phyloP scores from a whole-genome alignment of 768 basidiomycete genomes.

The Russula brevipes region DNA sequence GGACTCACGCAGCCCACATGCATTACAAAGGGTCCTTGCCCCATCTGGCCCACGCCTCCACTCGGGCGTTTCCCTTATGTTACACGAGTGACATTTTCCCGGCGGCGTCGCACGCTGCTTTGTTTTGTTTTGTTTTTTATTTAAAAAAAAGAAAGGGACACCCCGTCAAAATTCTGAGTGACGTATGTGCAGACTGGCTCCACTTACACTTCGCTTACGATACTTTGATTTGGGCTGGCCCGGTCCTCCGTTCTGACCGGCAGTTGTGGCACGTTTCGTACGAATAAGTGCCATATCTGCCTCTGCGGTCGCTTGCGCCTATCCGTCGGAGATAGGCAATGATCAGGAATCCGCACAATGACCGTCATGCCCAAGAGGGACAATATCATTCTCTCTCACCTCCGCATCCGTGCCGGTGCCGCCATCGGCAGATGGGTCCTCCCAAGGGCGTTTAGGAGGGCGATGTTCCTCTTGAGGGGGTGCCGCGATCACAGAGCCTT shows the following conservation, averaged over 20 bases:
- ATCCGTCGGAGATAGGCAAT: constrained; percentile 30
- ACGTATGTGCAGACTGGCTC: constrained; percentile 10
- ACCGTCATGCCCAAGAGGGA: constrained; percentile 15
- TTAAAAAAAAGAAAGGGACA: constrained; percentile 19
- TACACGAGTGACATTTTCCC: constrained; percentile 83
- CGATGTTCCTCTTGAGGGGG: constrained; percentile 47
- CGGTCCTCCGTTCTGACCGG: constrained; percentile 42
- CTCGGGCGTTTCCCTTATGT: constrained; percentile 84
- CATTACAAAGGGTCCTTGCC: constrained; percentile 78
- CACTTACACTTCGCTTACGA: constrained; percentile 76
- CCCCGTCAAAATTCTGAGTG: constrained; percentile 24
- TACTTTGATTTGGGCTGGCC: constrained; percentile 72
- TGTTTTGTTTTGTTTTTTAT: too few species aligned
- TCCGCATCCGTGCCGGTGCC: constrained; percentile 17
- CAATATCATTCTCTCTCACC: constrained; percentile 14
- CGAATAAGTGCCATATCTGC: constrained; percentile 84
- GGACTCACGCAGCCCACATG: constrained; percentile 75
- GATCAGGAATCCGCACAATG: constrained; percentile 18
- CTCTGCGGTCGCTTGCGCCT: constrained; percentile 61
- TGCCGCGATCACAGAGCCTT: constrained; percentile 21
- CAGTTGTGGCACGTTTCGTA: constrained; percentile 68
- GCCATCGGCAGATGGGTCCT: constrained; percentile 54
- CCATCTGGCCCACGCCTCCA: constrained; percentile 84
- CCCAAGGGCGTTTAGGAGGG: constrained; percentile 76
- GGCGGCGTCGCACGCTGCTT: constrained; percentile 77